Conservation (phyloP, 331 rosid genomes). For the Acacia pycnantha region DNA sequence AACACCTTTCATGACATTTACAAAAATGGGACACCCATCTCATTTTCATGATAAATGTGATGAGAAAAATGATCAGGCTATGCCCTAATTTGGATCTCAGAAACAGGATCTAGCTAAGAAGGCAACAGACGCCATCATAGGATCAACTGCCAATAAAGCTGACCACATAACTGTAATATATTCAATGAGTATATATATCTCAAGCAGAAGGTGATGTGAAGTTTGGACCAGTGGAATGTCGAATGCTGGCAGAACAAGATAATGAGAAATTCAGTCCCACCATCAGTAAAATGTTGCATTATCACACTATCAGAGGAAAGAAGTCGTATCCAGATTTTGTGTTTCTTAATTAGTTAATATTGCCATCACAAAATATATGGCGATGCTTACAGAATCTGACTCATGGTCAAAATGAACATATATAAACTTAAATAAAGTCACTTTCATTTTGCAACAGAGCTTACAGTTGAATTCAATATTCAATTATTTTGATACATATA, state of each 20-base stretch:
- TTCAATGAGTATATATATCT: neutral
- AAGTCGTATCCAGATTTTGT: neutral
- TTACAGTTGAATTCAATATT: neutral
- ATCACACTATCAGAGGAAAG: neutral
- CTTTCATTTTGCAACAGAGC: neutral
- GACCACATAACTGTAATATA: neutral
- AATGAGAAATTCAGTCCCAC: neutral
- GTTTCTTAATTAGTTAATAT: neutral
- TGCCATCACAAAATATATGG: neutral
- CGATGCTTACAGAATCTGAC: neutral
- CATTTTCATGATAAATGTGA: neutral
- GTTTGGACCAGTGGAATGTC: neutral
- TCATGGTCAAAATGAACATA: neutral
- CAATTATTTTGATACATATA: neutral
- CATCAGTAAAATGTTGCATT: neutral
- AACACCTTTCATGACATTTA: neutral
- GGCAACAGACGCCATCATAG: neutral
- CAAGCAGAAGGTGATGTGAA: constrained; percentile 10
- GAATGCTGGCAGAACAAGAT: neutral
- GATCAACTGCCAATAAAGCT: constrained; percentile 1
- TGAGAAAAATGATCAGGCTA: constrained; percentile 16
- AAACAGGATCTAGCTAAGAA: neutral
- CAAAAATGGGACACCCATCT: neutral
- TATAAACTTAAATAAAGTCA: neutral
- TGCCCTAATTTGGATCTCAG: neutral